phyloP scores from a whole-genome alignment of 176 grass and related monocot species.

The Rhynchospora tenuis region DNA sequence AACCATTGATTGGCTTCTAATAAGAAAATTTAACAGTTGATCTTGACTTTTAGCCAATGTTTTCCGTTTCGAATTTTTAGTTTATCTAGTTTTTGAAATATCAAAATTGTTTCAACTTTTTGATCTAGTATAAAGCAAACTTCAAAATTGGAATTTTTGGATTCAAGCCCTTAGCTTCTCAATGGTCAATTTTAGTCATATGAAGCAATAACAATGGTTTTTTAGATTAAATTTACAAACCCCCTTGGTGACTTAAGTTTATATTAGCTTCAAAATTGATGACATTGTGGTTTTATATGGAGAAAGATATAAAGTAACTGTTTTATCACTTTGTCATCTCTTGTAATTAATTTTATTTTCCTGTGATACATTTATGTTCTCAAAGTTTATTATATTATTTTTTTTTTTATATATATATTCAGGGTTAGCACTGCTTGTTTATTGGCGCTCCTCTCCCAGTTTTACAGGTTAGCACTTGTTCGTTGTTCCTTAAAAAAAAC shows the following conservation, averaged over 20 bases:
- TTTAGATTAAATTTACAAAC: not conserved
- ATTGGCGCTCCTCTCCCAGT: conserved; percentile 80
- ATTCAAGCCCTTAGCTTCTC: not conserved
- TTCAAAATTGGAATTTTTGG: not conserved
- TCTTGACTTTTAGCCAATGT: not conserved
- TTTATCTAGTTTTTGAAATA: not conserved
- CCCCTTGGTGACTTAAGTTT: not conserved
- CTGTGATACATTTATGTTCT: not conserved
- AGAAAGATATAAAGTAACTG: not conserved
- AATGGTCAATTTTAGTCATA: not conserved
- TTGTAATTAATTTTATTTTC: conserved; percentile 1
- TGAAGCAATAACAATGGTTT: not conserved
- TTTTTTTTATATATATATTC: conserved; percentile 24
- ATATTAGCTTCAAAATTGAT: not conserved
- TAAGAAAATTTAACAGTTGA: not conserved
- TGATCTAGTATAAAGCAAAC: not conserved
- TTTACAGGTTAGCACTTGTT: conserved; percentile 56
- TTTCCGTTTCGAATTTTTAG: not conserved
- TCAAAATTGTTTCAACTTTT: not conserved
- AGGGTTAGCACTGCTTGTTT: conserved; percentile 98
- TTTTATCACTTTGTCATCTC: conserved; percentile 3
- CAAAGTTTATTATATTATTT: not conserved
- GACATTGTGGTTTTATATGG: not conserved
- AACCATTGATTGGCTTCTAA: not conserved
- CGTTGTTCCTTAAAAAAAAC: not conserved